These are phyloP conservation scores for Diplotaxis tenuifolia DNA, from an alignment of 345 rosid species.

Conservation along the genomic window DNA sequence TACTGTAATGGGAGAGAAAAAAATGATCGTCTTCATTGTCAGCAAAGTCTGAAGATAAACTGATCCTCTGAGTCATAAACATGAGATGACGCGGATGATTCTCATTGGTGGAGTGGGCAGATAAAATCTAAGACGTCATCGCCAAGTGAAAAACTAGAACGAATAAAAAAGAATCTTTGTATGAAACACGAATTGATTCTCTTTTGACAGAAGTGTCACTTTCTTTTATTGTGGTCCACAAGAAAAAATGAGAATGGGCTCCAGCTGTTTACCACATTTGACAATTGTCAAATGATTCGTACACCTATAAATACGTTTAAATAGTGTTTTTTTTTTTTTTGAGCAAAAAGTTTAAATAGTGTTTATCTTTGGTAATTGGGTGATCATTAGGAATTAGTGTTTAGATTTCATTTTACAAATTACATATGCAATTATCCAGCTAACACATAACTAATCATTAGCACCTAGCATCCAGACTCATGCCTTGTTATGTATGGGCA, in stretches of 20 bases:
- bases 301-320: background rate
- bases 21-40: background rate
- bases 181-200: slow-evolving; percentile 35
- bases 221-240: slow-evolving; percentile 32
- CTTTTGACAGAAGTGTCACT: slow-evolving; percentile 33
- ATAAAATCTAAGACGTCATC: slow-evolving; percentile 30
- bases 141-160: background rate
- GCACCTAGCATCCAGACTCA: background rate
- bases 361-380: background rate
- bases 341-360: background rate
- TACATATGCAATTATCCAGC: background rate
- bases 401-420: background rate
- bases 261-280: slow-evolving; percentile 40
- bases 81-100: slow-evolving; percentile 13
- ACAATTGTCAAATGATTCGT: slow-evolving; percentile 36
- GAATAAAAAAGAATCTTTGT: background rate
- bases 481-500: background rate
- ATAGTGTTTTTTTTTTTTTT: no score
- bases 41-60: slow-evolving; percentile 7
- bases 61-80: background rate
- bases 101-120: slow-evolving; percentile 16
- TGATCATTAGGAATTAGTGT: slow-evolving; percentile 17
- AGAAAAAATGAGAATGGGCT: slow-evolving; percentile 27
- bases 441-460: background rate
- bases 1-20: background rate